These are phyloP conservation scores for Castanopsis chinensis DNA, from an alignment of 306 rosid genomes.

Conservation along the genomic window DNA sequence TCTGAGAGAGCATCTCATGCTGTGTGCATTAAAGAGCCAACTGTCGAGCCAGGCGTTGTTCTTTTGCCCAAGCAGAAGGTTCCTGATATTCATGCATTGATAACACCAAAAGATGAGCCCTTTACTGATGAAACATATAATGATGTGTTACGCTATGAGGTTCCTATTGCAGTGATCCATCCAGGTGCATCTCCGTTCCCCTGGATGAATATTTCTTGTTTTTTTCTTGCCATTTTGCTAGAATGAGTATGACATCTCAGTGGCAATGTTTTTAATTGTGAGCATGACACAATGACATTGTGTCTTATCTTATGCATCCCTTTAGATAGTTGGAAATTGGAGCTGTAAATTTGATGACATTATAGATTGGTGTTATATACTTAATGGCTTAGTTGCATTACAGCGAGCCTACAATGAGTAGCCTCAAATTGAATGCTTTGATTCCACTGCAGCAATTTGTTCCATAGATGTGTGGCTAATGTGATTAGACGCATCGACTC, in stretches of 20 bases:
- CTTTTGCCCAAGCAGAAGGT: slow-evolving; percentile 28
- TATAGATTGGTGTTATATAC: too few species aligned
- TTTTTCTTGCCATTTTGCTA: neutral
- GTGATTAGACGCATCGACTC: too few species aligned
- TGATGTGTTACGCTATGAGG: slow-evolving; percentile 32
- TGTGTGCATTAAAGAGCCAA: slow-evolving; percentile 36
- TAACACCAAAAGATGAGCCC: slow-evolving; percentile 90
- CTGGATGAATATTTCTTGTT: slow-evolving; percentile 10
- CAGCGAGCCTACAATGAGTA: too few species aligned
- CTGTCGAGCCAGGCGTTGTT: slow-evolving; percentile 32
- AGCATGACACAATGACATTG: too few species aligned
- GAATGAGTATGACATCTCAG: slow-evolving; percentile 1
- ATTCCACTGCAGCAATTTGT: too few species aligned
- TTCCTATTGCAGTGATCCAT: slow-evolving; percentile 57
- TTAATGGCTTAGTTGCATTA: too few species aligned
- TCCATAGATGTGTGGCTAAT: too few species aligned
- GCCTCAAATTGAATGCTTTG: too few species aligned
- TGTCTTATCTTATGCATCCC: too few species aligned
- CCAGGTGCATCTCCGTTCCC: slow-evolving; percentile 49
- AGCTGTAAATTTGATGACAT: too few species aligned
- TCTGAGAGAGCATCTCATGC: slow-evolving; percentile 27
- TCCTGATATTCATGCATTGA: slow-evolving; percentile 29
- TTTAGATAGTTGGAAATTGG: too few species aligned
- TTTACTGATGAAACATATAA: slow-evolving; percentile 35
- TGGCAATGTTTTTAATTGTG: slow-evolving; percentile 1